Conservation (phyloP, 176 grass and related monocot genomes). For the Musa acuminata region DNA sequence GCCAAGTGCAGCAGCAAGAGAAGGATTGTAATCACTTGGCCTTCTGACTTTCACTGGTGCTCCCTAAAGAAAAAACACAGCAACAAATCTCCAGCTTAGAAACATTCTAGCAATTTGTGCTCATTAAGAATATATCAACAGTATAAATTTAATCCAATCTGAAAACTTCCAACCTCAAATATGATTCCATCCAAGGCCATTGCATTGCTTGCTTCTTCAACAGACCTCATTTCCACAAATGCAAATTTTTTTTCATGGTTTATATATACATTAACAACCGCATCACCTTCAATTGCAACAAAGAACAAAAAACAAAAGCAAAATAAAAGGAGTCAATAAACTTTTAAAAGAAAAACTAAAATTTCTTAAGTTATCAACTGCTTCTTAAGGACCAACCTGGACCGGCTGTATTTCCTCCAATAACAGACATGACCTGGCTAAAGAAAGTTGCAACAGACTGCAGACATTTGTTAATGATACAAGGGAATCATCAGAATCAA, state of each 20-base stretch:
- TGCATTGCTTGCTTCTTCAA: constrained; percentile 98
- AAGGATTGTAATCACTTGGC: constrained; percentile 92
- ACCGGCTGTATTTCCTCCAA: constrained; percentile 92
- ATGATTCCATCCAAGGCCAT: constrained; percentile 98
- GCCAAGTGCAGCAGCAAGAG: constrained; percentile 80
- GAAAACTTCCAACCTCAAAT: constrained; percentile 45
- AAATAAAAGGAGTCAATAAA: neutral
- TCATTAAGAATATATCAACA: neutral
- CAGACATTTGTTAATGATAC: neutral
- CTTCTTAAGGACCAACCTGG: constrained; percentile 43
- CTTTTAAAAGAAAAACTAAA: neutral
- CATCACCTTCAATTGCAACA: constrained; percentile 43
- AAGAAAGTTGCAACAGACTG: constrained; percentile 95
- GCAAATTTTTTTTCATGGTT: constrained; percentile 99
- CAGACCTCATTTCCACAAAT: constrained; percentile 99
- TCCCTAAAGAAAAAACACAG: constrained; percentile 28
- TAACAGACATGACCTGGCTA: constrained; percentile 92
- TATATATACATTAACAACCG: constrained; percentile 97
- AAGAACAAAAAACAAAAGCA: neutral
- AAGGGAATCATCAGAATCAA: neutral
- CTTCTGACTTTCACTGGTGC: constrained; percentile 92
- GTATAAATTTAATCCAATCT: neutral
- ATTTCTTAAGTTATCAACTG: neutral
- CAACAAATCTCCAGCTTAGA: neutral
- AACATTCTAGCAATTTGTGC: neutral